Base-by-base conservation (phyloP, 305 asterid species). In the Euphrasia arctica region DNA sequence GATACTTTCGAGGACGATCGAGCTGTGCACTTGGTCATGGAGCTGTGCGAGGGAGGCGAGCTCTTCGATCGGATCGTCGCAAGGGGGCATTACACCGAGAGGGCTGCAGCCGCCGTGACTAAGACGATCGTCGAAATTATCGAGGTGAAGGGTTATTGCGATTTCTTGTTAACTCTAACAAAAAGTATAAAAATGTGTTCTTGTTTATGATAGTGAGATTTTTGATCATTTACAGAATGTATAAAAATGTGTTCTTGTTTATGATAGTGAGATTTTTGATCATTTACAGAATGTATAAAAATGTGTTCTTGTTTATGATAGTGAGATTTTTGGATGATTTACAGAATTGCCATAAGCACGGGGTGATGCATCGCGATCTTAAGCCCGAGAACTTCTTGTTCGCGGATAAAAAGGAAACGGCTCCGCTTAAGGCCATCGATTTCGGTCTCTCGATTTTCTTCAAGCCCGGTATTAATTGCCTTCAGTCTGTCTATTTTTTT, bases 361-460 rank as follows among this genome's bases (percentile, higher is more conserved):
- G 85, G 32, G 89, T 83, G 50, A 83, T 83, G 80, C 89, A 83
- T 69, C 85, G 89, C 68, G 89, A 83, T 80, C 85, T 83, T 25
- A 83, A 83, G 66, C 89, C 89, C 9, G 89, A 83, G 72, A 83
- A 83, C 57, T 83, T 83, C 82, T 72, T 83, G 75, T 80, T 80
- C 10, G 78, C 71, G 18, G 72, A 80, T 51, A 75, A 65, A 72
- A 83, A 83, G 73, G 89, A 83, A 72, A 80, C 85, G 1, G 72
- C 89, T 3, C 74, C 80, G 9, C 79, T 83, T n/a, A 83, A 80
- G 82, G 85, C 85, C 76, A 83, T 83, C 58, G 89, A 83, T 75
- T 83, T 83, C 13, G 89, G 89, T 71, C 78, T 83, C n/a, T 83
- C 89, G 28, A 78, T 83, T 72, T 77, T 83, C 79, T 83, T 83